Base-by-base conservation (phyloP, 1,284 basidiomycete species). In the Coniophora puteana region DNA sequence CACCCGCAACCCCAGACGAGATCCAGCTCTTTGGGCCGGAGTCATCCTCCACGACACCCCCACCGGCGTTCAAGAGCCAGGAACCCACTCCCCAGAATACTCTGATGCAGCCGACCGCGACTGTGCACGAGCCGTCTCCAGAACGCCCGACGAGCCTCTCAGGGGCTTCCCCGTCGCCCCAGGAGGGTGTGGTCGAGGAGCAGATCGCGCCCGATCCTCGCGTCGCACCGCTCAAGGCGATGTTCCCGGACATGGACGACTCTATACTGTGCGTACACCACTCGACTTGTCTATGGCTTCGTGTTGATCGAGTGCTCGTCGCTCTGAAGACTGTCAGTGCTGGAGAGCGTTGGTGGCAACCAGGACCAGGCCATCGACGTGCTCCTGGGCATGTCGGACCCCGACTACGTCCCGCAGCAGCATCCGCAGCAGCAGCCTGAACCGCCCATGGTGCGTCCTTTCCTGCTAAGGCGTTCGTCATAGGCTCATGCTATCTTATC, bases 181-280 rank as follows among this genome's bases (percentile, higher is more conserved):
- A n/a, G n/a, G n/a, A n/a, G n/a, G n/a, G n/a, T n/a, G n/a, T n/a
- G n/a, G n/a, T n/a, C n/a, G n/a, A n/a, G n/a, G 41, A 43, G n/a
- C 18, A 26, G 6, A 24, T 14, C 2, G 31, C 36, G 6, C n/a
- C 40, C 4, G 68, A 83, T 55, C 73, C 78, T 0, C 66, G 69
- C 25, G 64, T 85, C 24, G 68, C 73, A 13, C 61, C 66, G 1
- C 65, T 90, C 44, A 77, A 76, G 38, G 72, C 72, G 12, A 84
- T 90, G 72, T 90, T 90, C 55, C 87, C 87, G 12, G 83, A 86
- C 61, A 89, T 87, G 51, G 87, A 90, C 49, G 73, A 78, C 30
- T 52, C 68, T 10, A 62, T 86, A 39, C 60, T 89, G 83, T 86
- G 51, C 45, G 79, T 67, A 22, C 24, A 25, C 17, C 23, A n/a